A percentile compares a stretch with the other conserved stretches of the same genome.
Evolutionary conservation across 2,329 filamentous ascomycete genomes (phyloP).

Genomic region (Paecilomyces formosus): DNA sequence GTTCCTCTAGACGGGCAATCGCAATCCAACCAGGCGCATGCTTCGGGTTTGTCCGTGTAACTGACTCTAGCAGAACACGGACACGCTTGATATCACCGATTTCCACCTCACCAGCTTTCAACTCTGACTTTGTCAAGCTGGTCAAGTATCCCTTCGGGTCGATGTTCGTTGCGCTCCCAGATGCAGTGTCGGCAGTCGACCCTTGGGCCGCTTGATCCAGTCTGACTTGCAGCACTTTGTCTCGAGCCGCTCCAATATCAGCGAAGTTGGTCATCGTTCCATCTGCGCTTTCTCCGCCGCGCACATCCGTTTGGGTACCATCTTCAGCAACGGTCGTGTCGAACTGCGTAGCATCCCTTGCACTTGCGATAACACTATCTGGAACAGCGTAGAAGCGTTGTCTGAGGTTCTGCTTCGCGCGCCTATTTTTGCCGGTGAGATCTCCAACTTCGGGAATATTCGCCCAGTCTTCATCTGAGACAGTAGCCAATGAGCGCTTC

Average conservation of each 20-base stretch:
- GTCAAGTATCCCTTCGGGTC: constrained; percentile 96
- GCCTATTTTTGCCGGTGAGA: constrained; percentile 85
- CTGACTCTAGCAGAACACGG: constrained; percentile 84
- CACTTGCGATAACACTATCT: constrained; percentile 86
- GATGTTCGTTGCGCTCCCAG: constrained; percentile 80
- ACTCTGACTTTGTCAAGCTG: constrained; percentile 72
- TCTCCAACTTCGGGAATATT: constrained; percentile 93
- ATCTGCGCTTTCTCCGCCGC: constrained; percentile 49
- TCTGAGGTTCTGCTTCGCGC: constrained; percentile 72
- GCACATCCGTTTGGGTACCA: constrained; percentile 46
- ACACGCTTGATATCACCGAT: constrained; percentile 95
- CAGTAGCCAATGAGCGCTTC: constrained; percentile 78
- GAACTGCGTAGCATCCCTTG: constrained; percentile 70
- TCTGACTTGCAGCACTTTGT: constrained; percentile 91
- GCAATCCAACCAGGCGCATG: constrained; percentile 96
- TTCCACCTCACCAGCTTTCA: constrained; percentile 71
- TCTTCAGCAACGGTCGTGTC: constrained; percentile 86
- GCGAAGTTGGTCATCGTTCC: constrained; percentile 98
- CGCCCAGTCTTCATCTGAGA: constrained; percentile 95
- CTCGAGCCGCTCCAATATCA: constrained; percentile 89
- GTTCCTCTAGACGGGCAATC: constrained; percentile 81
- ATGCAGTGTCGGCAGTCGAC: constrained; percentile 59
- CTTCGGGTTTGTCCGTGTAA: constrained; percentile 93
- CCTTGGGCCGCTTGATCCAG: constrained; percentile 79
- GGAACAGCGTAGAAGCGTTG: constrained; percentile 93